These are phyloP conservation scores for Fremontodendron californicum DNA, from an alignment of 345 rosid species.

Conservation along the genomic window DNA sequence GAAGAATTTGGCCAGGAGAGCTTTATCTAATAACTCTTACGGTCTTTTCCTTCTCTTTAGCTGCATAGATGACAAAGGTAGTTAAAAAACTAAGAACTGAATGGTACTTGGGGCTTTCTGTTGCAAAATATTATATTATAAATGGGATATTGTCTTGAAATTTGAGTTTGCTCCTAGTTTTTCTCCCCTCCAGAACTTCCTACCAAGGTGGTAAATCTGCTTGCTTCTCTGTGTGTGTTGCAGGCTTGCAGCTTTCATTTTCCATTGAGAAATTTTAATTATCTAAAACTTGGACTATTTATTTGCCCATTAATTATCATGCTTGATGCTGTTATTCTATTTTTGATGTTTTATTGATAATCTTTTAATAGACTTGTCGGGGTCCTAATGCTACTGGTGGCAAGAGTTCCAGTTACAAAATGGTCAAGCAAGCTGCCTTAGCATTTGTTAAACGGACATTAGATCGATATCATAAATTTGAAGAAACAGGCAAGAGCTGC, in stretches of 20 bases:
- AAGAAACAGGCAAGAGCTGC: constrained; percentile 81
- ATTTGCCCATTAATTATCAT: background rate
- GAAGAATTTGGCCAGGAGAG: background rate
- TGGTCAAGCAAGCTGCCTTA: constrained; percentile 80
- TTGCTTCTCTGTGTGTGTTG: background rate
- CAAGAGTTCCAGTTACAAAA: constrained; percentile 72
- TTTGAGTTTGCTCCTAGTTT: background rate
- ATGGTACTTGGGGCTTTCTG: background rate
- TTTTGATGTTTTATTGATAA: constrained; percentile 17
- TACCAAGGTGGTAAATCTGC: background rate
- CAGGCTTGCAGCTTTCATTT: background rate
- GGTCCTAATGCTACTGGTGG: constrained; percentile 59
- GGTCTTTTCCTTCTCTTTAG: background rate
- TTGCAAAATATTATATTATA: background rate
- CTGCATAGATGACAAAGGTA: background rate
- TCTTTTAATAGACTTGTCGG: constrained; percentile 52
- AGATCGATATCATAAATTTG: constrained; percentile 62
- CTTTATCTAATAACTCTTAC: background rate
- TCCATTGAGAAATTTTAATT: background rate
- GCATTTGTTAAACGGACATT: constrained; percentile 75
- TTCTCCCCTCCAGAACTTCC: background rate
- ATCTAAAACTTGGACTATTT: background rate
- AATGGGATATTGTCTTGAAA: background rate
- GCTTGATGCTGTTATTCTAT: background rate
- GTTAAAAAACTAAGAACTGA: background rate